phyloP scores from a whole-genome alignment of 306 rosid genomes.

The Prunus campanulata region DNA sequence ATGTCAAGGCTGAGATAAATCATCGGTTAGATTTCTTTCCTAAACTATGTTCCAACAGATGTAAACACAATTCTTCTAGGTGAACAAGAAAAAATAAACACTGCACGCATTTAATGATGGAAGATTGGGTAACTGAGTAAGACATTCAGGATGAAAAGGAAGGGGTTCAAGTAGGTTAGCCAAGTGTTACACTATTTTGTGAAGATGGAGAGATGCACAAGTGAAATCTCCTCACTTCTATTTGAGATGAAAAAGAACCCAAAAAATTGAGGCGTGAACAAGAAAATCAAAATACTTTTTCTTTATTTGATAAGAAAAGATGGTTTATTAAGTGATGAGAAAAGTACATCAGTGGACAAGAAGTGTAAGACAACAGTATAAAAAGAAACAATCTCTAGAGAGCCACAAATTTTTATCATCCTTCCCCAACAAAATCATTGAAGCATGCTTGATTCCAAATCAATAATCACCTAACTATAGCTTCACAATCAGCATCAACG shows the following conservation, averaged over 20 bases:
- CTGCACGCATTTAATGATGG: neutral
- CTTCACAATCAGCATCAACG: neutral
- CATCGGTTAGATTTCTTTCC: neutral
- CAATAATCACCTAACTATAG: neutral
- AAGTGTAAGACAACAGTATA: neutral
- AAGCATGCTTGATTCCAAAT: neutral
- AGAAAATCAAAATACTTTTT: too few species aligned
- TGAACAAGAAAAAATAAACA: neutral
- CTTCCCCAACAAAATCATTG: neutral
- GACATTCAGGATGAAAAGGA: neutral
- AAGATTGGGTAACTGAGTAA: conserved; percentile 6
- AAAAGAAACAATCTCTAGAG: neutral
- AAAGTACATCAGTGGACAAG: neutral
- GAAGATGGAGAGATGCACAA: too few species aligned
- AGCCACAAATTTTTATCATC: neutral
- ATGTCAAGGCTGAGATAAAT: conserved; percentile 19
- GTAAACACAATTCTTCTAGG: neutral
- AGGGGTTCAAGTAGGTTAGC: neutral
- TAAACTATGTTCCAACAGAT: neutral
- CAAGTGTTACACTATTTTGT: too few species aligned
- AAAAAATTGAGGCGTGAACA: neutral
- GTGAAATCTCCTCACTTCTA: neutral
- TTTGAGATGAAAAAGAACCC: neutral
- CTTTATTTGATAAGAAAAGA: neutral
- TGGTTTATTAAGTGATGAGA: neutral